Conservation (phyloP, 495 filamentous ascomycete genomes). For the Neurospora sp. region DNA sequence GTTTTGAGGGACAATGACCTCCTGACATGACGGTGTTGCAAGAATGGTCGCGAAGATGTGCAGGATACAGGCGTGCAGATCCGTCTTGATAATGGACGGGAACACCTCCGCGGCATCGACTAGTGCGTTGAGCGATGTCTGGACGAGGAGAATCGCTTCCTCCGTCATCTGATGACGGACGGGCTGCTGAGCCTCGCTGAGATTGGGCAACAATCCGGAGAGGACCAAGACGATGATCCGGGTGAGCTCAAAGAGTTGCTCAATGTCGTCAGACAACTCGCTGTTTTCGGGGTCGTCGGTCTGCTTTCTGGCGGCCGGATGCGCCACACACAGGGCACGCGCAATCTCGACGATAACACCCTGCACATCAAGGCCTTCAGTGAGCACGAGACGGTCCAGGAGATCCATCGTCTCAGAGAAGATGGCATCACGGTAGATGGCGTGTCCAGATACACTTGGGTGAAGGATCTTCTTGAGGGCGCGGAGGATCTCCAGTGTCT, state of each 20-base stretch:
- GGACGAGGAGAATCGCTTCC: conserved; percentile 73
- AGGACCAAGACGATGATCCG: conserved; percentile 91
- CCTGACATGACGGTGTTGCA: conserved; percentile 75
- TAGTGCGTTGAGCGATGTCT: conserved; percentile 69
- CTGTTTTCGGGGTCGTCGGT: conserved; percentile 50
- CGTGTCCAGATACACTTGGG: conserved; percentile 89
- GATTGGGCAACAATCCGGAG: conserved; percentile 73
- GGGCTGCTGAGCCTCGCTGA: conserved; percentile 63
- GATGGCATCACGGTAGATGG: conserved; percentile 89
- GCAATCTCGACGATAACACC: conserved; percentile 87
- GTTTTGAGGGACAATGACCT: conserved; percentile 78
- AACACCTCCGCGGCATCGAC: conserved; percentile 93
- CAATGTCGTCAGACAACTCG: conserved; percentile 88
- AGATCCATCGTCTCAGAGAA: conserved; percentile 97
- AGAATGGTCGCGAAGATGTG: conserved; percentile 95
- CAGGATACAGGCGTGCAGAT: conserved; percentile 91
- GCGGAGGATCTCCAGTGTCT: conserved; percentile 80
- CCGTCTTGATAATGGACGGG: conserved; percentile 89
- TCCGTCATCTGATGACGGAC: conserved; percentile 66
- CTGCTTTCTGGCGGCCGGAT: conserved; percentile 73
- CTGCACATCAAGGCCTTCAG: conserved; percentile 83
- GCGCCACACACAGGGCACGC: conserved; percentile 74
- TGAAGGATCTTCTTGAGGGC: conserved; percentile 91
- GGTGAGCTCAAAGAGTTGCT: conserved; percentile 94
- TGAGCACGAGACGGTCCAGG: conserved; percentile 84